phyloP scores from a whole-genome alignment of 805 yeast species.

The Zygosaccharomyces rouxii region DNA sequence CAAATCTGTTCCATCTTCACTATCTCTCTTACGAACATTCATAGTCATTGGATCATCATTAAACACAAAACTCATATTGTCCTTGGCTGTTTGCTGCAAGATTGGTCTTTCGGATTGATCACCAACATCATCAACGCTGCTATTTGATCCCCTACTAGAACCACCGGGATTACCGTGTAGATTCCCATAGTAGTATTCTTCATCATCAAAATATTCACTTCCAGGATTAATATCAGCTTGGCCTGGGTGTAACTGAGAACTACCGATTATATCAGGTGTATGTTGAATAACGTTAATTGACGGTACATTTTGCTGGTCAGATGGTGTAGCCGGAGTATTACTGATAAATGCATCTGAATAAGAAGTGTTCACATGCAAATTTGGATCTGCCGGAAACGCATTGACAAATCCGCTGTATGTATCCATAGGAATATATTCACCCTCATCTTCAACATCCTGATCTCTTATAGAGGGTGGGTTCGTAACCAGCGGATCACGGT shows the following conservation, averaged over 20 bases:
- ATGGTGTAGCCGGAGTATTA: slow-evolving; percentile 8
- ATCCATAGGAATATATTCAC: slow-evolving; percentile 5
- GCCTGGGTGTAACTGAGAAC: slow-evolving; percentile 7
- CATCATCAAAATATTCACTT: slow-evolving; percentile 23
- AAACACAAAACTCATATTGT: slow-evolving; percentile 6
- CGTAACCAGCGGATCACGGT: slow-evolving; percentile 4
- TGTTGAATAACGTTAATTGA: slow-evolving; percentile 28
- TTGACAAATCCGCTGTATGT: slow-evolving; percentile 22
- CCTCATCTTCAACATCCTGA: slow-evolving; percentile 3
- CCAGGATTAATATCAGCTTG: neutral
- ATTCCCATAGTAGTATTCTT: slow-evolving; percentile 23
- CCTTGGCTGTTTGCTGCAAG: slow-evolving; percentile 14
- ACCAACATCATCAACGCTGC: slow-evolving; percentile 17
- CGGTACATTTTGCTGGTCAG: slow-evolving; percentile 17
- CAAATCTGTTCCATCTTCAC: slow-evolving; percentile 19
- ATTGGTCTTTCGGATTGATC: slow-evolving; percentile 23
- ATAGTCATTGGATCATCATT: slow-evolving; percentile 12
- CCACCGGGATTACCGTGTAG: slow-evolving; percentile 9
- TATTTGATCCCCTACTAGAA: slow-evolving; percentile 15
- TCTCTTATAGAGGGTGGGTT: slow-evolving; percentile 1
- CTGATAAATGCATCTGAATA: slow-evolving; percentile 22
- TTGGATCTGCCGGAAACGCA: slow-evolving; percentile 15
- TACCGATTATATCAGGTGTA: slow-evolving; percentile 22
- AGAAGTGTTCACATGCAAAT: slow-evolving; percentile 17
- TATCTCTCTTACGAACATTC: slow-evolving; percentile 11